phyloP scores from a whole-genome alignment of 140 eudicot species.

The Oenanthe javanica region DNA sequence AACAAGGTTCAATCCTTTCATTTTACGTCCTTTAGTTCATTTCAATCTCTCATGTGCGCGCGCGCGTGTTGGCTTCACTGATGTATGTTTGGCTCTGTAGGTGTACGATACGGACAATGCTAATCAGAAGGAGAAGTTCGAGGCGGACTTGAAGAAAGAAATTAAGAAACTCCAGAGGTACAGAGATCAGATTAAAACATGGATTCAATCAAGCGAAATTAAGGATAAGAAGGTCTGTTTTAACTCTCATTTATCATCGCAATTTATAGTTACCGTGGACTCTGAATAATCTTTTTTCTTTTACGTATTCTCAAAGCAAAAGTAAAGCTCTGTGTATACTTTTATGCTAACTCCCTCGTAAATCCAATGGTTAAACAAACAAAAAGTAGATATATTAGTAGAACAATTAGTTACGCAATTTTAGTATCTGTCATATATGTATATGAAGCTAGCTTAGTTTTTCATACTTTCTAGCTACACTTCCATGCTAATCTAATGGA shows the following conservation, averaged over 20 bases:
- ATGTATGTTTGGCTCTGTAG: constrained; percentile 17
- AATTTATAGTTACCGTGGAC: not conserved
- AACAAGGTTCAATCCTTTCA: constrained; percentile 51
- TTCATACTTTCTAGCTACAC: too few species aligned
- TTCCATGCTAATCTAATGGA: too few species aligned
- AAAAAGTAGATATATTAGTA: too few species aligned
- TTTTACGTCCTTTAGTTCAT: too few species aligned
- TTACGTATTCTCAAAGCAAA: too few species aligned
- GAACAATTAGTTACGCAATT: not conserved
- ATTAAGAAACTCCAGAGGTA: constrained; percentile 92
- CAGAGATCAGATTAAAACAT: constrained; percentile 95
- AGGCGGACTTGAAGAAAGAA: constrained; percentile 98
- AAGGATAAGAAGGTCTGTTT: constrained; percentile 87
- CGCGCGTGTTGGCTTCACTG: constrained; percentile 7
- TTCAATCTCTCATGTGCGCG: constrained; percentile 10
- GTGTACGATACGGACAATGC: constrained; percentile 96
- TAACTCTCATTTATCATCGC: not conserved
- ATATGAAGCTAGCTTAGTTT: not conserved
- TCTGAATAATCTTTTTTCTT: not conserved
- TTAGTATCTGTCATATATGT: too few species aligned
- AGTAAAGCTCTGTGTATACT: too few species aligned
- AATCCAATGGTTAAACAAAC: too few species aligned
- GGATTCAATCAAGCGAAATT: constrained; percentile 98
- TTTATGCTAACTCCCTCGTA: too few species aligned
- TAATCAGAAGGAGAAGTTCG: constrained; percentile 95